Base-by-base conservation (phyloP, 164 flowering plant genomes). In the Buxus sempervirens region DNA sequence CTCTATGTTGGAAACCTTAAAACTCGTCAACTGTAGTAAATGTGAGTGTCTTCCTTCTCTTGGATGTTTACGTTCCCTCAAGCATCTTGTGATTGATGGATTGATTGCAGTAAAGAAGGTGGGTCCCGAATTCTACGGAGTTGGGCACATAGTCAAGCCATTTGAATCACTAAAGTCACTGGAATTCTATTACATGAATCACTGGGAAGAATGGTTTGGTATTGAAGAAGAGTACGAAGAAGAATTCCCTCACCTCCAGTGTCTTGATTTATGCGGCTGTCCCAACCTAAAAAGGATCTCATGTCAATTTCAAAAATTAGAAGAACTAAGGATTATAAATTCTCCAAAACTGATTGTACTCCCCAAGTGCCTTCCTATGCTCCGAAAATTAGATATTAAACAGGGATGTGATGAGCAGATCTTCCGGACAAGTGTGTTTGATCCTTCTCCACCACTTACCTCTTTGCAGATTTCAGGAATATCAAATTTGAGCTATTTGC, bases 41-140 rank as follows among this genome's bases (percentile, higher is more conserved):
- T 75, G 82, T 41, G 5, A 0, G 0, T 61, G 4, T 24, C 56
- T 78, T 22, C 85, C 82, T 13, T 45, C 77, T 10, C 70, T 78
- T 13, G 82, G 82, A 9, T 72, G 70, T 14, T 65, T 82, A 36
- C 82, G 77, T 1, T 63, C 23, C 0, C 72, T 82, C 12, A 70
- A 68, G 19, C 12, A 32, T 0, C 68, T 76, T 0, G 7, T 6
- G 4, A 61, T 76, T 6, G 0, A 19, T 2, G 73, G 77, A 2
- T 23, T 73, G 59, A 18, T 10, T 18, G 32, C 56, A 20, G 32
- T 76, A 8, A 60, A 22, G 21, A 22, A 21, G 23, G 58, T 78
- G 5, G 75, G 73, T 8, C 36, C 1, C 20, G 80, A 76, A 25
- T 76, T 78, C 25, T 65, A 63, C 45, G 77, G 78, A 3, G 7